These are phyloP conservation scores for Aphanocladium album DNA, from an alignment of 2,329 filamentous ascomycete genomes.

Conservation along the genomic window DNA sequence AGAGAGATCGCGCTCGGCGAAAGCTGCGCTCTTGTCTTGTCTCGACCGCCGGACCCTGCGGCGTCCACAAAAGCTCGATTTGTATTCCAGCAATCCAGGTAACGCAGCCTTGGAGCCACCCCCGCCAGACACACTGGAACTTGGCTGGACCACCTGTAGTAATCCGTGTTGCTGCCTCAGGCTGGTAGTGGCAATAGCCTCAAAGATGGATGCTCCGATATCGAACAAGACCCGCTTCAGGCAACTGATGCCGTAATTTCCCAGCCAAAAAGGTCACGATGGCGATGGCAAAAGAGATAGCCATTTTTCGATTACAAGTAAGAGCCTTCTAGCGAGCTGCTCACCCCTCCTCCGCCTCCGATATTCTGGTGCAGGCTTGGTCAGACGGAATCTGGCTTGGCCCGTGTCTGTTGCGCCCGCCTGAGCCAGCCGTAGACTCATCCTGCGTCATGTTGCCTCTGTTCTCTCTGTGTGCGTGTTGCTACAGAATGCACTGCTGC, in stretches of 20 bases:
- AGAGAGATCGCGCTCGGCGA: neutral
- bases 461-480: neutral
- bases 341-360: too few relatives aligned
- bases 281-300: neutral
- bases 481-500: neutral
- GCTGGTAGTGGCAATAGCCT: neutral
- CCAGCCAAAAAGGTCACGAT: neutral
- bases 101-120: neutral
- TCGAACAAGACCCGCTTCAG: neutral
- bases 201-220: neutral
- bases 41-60: neutral
- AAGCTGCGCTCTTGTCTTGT: constrained; percentile 1
- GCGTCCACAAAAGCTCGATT: neutral
- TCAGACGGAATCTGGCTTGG: neutral
- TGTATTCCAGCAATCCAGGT: neutral
- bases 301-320: neutral
- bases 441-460: neutral
- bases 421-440: neutral
- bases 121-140: neutral
- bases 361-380: neutral
- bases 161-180: neutral
- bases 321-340: neutral
- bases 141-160: neutral
- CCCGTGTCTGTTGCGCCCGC: neutral
- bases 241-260: neutral